Percentiles rank a stretch among this genome's conserved stretches.
Conservation (phyloP, 1,284 basidiomycete species). For the Amylostereum areolatum region DNA sequence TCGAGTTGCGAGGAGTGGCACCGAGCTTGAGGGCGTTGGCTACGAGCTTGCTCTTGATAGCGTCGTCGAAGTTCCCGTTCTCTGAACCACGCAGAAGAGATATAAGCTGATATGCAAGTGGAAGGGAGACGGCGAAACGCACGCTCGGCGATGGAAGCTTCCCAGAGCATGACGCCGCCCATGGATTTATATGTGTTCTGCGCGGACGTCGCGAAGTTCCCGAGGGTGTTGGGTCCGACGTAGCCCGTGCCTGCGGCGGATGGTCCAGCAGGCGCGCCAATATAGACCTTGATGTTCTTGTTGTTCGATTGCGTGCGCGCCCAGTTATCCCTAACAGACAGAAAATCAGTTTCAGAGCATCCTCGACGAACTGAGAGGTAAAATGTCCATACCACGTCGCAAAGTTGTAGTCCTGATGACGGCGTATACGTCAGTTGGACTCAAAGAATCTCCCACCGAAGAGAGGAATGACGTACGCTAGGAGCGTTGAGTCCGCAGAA, state of each 20-base stretch:
- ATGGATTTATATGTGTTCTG: constrained; percentile 48
- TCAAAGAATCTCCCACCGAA: not conserved
- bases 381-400: constrained; percentile 33
- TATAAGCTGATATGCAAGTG: not conserved
- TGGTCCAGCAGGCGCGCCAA: constrained; percentile 48
- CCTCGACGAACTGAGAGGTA: not conserved
- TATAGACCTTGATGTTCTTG: constrained; percentile 50
- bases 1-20: no score
- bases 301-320: constrained; percentile 50
- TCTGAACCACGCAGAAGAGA: constrained; percentile 8
- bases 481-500: constrained; percentile 38
- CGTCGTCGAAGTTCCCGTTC: constrained; percentile 23
- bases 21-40: constrained; percentile 6
- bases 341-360: not conserved
- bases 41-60: constrained; percentile 21
- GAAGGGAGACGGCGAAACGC: constrained; percentile 3
- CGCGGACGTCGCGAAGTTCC: constrained; percentile 33
- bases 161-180: constrained; percentile 58
- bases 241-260: constrained; percentile 46
- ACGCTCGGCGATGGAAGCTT: constrained; percentile 23
- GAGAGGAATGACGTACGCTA: constrained; percentile 4
- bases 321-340: constrained; percentile 49
- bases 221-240: constrained; percentile 38
- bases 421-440: not conserved
- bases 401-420: constrained; percentile 32